phyloP scores from a whole-genome alignment of 2,329 filamentous ascomycete genomes.

The Diaporthe ampelina region DNA sequence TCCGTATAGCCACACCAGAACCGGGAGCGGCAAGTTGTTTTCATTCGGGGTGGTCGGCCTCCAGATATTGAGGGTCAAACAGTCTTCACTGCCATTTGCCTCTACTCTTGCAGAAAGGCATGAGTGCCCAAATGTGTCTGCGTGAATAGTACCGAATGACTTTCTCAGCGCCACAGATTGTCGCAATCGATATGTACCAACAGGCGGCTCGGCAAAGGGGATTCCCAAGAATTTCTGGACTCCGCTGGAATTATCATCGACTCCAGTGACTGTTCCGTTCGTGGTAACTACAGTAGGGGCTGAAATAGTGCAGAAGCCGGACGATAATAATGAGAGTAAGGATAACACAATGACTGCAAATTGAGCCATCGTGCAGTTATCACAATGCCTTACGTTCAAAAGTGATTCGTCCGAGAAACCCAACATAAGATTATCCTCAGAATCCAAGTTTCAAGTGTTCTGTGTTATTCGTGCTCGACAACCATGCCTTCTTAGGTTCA shows the following conservation, averaged over 20 bases:
- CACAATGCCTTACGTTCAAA: neutral
- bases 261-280: neutral
- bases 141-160: neutral
- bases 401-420: too few species aligned
- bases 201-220: neutral
- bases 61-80: neutral
- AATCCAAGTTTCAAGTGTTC: too few species aligned
- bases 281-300: neutral
- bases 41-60: neutral
- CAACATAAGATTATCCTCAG: too few species aligned
- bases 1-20: neutral
- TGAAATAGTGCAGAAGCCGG: neutral
- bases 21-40: neutral
- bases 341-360: neutral
- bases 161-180: neutral
- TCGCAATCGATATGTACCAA: neutral
- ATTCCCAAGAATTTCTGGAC: neutral
- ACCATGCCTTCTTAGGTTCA: too few species aligned
- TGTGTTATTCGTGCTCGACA: too few species aligned
- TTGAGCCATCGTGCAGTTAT: neutral
- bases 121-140: neutral
- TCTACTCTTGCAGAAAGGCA: neutral
- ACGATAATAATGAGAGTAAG: neutral
- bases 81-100: neutral
- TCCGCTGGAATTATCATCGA: neutral